These are phyloP conservation scores for Rhynchosporium secalis DNA, from an alignment of 2,329 filamentous ascomycete genomes.

Conservation along the genomic window DNA sequence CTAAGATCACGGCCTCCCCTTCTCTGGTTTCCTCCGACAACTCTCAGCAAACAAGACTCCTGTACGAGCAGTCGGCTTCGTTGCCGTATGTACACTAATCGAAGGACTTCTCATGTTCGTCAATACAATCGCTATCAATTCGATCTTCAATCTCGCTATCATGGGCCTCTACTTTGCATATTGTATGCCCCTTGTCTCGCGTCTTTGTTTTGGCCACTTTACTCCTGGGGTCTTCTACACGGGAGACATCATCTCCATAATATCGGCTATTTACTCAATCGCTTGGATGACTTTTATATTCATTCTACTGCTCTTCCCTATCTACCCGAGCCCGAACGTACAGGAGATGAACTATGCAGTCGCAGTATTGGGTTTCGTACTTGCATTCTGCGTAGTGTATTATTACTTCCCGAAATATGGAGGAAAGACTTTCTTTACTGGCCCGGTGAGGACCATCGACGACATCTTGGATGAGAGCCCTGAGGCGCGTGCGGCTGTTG, in stretches of 20 bases:
- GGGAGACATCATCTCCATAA: slow-evolving; percentile 34
- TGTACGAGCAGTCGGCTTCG: slow-evolving; percentile 37
- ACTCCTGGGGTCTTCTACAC: slow-evolving; percentile 39
- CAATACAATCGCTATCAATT: slow-evolving; percentile 40
- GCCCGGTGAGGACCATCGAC: slow-evolving; percentile 37
- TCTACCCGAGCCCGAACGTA: slow-evolving; percentile 29
- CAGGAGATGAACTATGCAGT: slow-evolving; percentile 40
- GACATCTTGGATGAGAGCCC: slow-evolving; percentile 29
- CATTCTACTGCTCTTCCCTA: slow-evolving; percentile 37
- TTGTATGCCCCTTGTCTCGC: slow-evolving; percentile 39
- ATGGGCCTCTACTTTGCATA: slow-evolving; percentile 41
- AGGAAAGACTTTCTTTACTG: slow-evolving; percentile 39
- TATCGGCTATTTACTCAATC: slow-evolving; percentile 35
- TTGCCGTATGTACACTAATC: slow-evolving; percentile 32
- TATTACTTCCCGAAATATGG: slow-evolving; percentile 37
- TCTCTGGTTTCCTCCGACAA: slow-evolving; percentile 35
- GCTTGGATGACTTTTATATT: slow-evolving; percentile 41
- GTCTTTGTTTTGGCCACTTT: slow-evolving; percentile 36
- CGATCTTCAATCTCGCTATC: slow-evolving; percentile 40
- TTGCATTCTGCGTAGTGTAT: slow-evolving; percentile 38
- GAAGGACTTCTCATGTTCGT: slow-evolving; percentile 41
- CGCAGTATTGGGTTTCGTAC: slow-evolving; percentile 37
- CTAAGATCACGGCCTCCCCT: slow-evolving; percentile 39
- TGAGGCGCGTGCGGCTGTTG: slow-evolving; percentile 14
- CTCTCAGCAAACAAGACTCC: slow-evolving; percentile 37